These are phyloP conservation scores for Botrytis porri DNA, from an alignment of 2,329 filamentous ascomycete species.

Conservation along the genomic window DNA sequence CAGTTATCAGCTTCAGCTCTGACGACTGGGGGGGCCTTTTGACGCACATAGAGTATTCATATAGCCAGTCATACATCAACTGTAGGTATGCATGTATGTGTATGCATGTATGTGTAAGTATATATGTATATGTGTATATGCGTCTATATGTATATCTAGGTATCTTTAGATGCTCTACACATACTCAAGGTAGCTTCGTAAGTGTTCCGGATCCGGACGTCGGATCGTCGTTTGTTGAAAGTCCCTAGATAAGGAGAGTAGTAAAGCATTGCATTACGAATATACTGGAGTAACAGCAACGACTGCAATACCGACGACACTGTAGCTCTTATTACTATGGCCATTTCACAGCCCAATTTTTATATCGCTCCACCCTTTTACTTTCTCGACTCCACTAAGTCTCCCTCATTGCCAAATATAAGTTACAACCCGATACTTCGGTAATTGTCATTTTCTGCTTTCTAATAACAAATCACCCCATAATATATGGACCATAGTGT, in stretches of 20 bases:
- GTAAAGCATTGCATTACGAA: not conserved
- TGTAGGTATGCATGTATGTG: not conserved
- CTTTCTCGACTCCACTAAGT: not conserved
- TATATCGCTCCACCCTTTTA: not conserved
- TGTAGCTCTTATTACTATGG: not conserved
- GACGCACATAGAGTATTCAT: conserved; percentile 1
- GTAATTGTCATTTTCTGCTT: not conserved
- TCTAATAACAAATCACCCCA: not conserved
- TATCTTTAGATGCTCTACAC: not conserved
- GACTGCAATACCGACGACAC: not conserved
- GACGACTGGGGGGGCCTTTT: not conserved
- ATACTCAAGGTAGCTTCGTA: not conserved
- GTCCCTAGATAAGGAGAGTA: not conserved
- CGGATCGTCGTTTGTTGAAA: not conserved
- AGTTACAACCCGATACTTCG: conserved; percentile 2
- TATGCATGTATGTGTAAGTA: not conserved
- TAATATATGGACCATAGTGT: not conserved
- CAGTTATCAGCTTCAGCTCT: conserved; percentile 14
- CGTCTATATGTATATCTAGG: not conserved
- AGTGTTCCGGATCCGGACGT: not conserved
- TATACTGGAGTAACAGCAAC: not conserved
- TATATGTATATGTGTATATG: not conserved
- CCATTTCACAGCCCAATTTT: not conserved
- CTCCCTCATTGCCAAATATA: not conserved
- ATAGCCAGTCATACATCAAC: not conserved